A percentile compares a stretch with the other conserved stretches of the same genome.
Conservation (phyloP, 192 early-diverging fungal genomes). For the Coemansia sp. region DNA sequence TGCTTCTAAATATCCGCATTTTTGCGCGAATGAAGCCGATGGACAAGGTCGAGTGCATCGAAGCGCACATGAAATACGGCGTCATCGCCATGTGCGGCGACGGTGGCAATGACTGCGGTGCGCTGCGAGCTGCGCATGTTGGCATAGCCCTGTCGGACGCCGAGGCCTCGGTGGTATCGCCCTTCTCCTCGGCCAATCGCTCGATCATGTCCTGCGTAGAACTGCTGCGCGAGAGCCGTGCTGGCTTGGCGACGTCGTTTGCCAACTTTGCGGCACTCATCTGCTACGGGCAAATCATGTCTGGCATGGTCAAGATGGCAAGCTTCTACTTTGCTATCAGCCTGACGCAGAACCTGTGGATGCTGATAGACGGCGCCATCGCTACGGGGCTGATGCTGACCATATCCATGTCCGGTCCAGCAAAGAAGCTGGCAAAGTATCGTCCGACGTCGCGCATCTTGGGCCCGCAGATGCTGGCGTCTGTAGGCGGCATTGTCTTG, state of each 20-base stretch:
- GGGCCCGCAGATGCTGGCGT: conserved; percentile 68
- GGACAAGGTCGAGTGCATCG: conserved; percentile 74
- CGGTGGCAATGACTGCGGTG: conserved; percentile 85
- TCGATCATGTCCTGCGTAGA: conserved; percentile 73
- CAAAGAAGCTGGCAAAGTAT: conserved; percentile 51
- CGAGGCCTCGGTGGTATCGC: conserved; percentile 81
- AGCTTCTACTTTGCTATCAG: conserved; percentile 70
- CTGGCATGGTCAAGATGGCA: conserved; percentile 59
- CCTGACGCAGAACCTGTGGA: conserved; percentile 66
- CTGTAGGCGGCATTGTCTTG: conserved; percentile 61
- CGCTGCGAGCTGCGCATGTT: conserved; percentile 78
- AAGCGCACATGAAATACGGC: conserved; percentile 73
- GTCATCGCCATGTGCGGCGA: conserved; percentile 87
- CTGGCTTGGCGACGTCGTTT: conserved; percentile 69
- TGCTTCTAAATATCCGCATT: conserved; percentile 70
- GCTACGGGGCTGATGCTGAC: conserved; percentile 62
- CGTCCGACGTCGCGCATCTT: conserved; percentile 73
- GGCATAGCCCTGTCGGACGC: conserved; percentile 81
- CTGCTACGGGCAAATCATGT: conserved; percentile 70
- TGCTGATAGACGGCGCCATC: conserved; percentile 69
- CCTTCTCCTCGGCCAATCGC: conserved; percentile 70
- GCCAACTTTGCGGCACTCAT: conserved; percentile 70
- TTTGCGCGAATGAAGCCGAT: conserved; percentile 82
- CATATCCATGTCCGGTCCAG: conserved; percentile 62
- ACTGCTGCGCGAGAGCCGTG: conserved; percentile 68